Base-by-base conservation (phyloP, 2,329 filamentous ascomycete genomes). In the Alternaria sp. region DNA sequence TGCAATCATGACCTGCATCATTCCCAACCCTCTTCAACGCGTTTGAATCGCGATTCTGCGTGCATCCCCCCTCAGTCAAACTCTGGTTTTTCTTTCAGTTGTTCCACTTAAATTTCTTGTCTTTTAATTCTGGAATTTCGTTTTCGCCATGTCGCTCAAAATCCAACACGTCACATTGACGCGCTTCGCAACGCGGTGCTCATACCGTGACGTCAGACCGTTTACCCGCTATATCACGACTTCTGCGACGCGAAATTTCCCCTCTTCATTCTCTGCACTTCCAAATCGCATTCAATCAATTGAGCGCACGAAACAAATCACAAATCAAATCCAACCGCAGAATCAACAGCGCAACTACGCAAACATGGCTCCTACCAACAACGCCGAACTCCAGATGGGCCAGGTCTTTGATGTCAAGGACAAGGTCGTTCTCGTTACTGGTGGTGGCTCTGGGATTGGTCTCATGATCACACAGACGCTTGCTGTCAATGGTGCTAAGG, bases 391-490 rank as follows among this genome's bases (percentile, higher is more conserved):
- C 45, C 67, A 75, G 66, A 69, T 79, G 19, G 66, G 66, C 44
- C 62, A 75, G 46, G 73, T 79, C 28, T 80, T 80, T 67, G 73
- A 77, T 70, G 76, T 80, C 62, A 80, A 80, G 63, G 73, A 73
- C 69, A 79, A 78, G 62, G 75, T 79, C 7, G 82, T 81, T 10
- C 69, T 84, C 17, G 76, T 83, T 3, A 82, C 81, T 6, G 82
- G 83, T 36, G 83, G 82, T 55, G 83, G 82, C 40, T 80, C 77
- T 7, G 83, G 83, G 12, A 84, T 85, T 62, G 83, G 83, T 21
- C 67, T 84, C 60, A 85, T 85, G 83, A 74, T 79, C 44, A 80
- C 79, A 17, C 82, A 84, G 67, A 80, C 81, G 2, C 80, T 84
- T 44, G 80, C 83, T 11, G 81, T 84, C 49, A 84, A 84, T 59